Conservation (phyloP, 768 basidiomycete genomes). For the Pleurotus salmoneostramineus region DNA sequence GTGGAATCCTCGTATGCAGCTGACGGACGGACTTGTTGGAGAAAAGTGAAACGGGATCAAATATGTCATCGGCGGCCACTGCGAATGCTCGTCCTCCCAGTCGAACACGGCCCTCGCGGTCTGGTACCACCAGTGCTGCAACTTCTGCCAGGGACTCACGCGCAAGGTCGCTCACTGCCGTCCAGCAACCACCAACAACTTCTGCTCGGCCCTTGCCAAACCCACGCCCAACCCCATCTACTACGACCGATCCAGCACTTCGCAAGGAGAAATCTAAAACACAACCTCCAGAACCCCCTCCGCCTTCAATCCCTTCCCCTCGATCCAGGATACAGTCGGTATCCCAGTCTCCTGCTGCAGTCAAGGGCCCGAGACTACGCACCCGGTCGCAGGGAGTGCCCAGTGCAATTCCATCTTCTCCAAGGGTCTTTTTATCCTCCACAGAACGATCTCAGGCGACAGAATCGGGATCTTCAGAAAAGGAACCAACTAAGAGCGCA, state of each 20-base stretch:
- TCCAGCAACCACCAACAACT: background rate
- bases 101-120: background rate
- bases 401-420: background rate
- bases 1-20: background rate
- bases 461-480: background rate
- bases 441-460: background rate
- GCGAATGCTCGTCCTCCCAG: background rate
- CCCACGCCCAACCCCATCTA: background rate
- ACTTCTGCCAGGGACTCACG: background rate
- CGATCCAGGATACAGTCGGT: background rate
- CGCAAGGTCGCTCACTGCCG: background rate
- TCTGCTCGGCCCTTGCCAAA: conserved; percentile 4
- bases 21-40: background rate
- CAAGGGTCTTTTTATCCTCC: conserved; percentile 1
- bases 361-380: conserved; percentile 1
- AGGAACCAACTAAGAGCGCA: background rate
- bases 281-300: background rate
- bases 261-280: conserved; percentile 2
- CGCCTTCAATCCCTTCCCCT: background rate
- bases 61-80: background rate
- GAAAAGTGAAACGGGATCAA: background rate
- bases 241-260: background rate
- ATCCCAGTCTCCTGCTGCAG: background rate
- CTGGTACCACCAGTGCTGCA: background rate
- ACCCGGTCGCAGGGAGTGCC: background rate